Conservation (phyloP, 164 flowering plant species). For the Liriodendron chinense region DNA sequence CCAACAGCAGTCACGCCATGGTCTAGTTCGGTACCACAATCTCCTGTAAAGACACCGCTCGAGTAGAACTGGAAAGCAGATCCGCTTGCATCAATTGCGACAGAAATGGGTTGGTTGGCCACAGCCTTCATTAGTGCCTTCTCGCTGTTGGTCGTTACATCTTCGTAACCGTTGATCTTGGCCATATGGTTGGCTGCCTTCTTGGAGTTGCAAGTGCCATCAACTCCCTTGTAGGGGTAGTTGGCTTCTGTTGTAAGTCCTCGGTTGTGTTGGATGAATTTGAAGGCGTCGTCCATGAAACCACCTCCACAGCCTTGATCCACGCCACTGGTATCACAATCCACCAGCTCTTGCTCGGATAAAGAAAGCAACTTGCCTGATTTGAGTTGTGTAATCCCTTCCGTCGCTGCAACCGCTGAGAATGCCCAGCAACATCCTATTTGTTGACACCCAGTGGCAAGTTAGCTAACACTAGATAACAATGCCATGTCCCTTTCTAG, state of each 20-base stretch:
- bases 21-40: conserved; percentile 12
- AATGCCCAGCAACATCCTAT: conserved; percentile 32
- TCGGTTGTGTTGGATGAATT: conserved; percentile 12
- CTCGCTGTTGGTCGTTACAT: conserved; percentile 24
- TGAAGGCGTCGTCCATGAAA: conserved; percentile 24
- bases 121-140: conserved; percentile 20
- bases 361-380: conserved; percentile 18
- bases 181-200: conserved; percentile 9
- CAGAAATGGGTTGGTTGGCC: conserved; percentile 29
- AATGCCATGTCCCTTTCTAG: background rate
- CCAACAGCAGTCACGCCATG: conserved; percentile 29
- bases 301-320: conserved; percentile 30
- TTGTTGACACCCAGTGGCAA: background rate
- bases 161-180: conserved; percentile 20
- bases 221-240: conserved; percentile 19
- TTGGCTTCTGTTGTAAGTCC: conserved; percentile 27
- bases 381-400: conserved; percentile 22
- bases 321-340: conserved; percentile 16
- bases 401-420: conserved; percentile 28
- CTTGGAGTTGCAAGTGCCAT: conserved; percentile 17
- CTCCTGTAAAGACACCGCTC: conserved; percentile 9
- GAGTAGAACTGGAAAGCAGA: conserved; percentile 14
- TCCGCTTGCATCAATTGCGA: conserved; percentile 26
- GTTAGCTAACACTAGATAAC: background rate
- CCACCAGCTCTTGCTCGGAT: conserved; percentile 29